Percentiles rank a stretch among this genome's conserved stretches.
phyloP scores from a whole-genome alignment of 1,284 basidiomycete genomes.

The Microbotryum scabiosae region DNA sequence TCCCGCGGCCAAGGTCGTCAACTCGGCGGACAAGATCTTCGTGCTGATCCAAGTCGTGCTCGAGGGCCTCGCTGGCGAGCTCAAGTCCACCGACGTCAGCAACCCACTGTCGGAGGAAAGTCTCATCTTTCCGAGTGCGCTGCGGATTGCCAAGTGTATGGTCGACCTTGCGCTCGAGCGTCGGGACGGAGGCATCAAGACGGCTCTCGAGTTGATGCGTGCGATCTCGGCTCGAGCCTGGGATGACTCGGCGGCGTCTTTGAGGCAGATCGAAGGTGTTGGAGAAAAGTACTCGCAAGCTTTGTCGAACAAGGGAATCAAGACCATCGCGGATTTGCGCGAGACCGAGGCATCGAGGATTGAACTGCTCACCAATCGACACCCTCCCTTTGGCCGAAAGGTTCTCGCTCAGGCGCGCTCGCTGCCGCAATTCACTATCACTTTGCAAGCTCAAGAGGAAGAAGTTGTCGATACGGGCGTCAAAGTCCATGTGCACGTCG shows the following conservation, averaged over 20 bases:
- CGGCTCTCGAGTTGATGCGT: constrained; percentile 34
- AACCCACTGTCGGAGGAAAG: constrained; percentile 24
- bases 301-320: constrained; percentile 14
- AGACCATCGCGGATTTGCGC: constrained; percentile 20
- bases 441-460: constrained; percentile 4
- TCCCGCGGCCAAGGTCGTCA: constrained; percentile 25
- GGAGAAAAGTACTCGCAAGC: constrained; percentile 33
- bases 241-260: constrained; percentile 36
- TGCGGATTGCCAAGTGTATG: constrained; percentile 30
- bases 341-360: constrained; percentile 9
- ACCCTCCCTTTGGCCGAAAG: constrained; percentile 25
- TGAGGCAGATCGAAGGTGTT: constrained; percentile 38
- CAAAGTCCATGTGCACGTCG: constrained; percentile 11
- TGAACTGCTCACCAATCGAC: constrained; percentile 20
- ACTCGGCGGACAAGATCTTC: constrained; percentile 24
- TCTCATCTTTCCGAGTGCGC: constrained; percentile 20
- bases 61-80: constrained; percentile 21
- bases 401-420: constrained; percentile 16
- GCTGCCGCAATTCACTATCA: constrained; percentile 27
- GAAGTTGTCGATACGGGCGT: constrained; percentile 15
- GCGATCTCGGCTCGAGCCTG: constrained; percentile 38
- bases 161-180: constrained; percentile 28
- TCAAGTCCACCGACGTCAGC: constrained; percentile 19
- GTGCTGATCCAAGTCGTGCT: constrained; percentile 25
- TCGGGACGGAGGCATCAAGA: constrained; percentile 20